A percentile compares a stretch with the other conserved stretches of the same genome.
Conservation (phyloP, 208 protist species). For the Acanthamoeba royreba region DNA sequence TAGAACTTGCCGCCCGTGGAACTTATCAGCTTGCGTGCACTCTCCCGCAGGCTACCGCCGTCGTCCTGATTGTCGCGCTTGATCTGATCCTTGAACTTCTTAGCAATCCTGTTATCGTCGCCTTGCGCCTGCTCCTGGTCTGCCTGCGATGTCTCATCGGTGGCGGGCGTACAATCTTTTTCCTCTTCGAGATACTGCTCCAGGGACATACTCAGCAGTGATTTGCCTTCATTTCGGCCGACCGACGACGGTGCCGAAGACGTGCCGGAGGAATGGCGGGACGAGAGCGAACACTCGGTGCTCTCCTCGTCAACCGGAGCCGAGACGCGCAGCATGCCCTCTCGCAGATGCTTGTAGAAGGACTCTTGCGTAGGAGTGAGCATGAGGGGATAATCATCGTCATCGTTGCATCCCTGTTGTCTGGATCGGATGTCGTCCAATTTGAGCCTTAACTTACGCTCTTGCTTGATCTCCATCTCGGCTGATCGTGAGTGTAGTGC, state of each 20-base stretch:
- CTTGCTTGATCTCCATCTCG: neutral
- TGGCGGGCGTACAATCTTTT: neutral
- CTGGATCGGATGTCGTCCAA: neutral
- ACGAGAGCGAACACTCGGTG: neutral
- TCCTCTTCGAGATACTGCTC: neutral
- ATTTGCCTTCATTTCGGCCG: neutral
- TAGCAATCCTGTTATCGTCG: too few relatives aligned
- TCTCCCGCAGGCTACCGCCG: neutral
- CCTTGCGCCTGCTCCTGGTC: too few relatives aligned
- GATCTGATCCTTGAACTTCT: too few relatives aligned
- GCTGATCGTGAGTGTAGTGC: neutral
- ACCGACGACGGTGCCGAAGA: neutral
- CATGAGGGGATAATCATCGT: neutral
- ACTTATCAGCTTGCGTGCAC: neutral
- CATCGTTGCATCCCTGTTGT: neutral
- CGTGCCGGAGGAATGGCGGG: too few relatives aligned
- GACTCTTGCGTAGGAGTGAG: neutral
- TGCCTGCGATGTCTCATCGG: neutral
- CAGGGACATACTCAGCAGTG: neutral
- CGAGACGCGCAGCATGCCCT: neutral
- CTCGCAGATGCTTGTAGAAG: neutral
- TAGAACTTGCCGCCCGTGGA: neutral
- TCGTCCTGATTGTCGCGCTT: neutral
- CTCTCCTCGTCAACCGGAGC: neutral
- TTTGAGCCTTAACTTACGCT: neutral